Percentiles rank a stretch among this genome's conserved stretches.
Evolutionary conservation across 345 rosid species (phyloP).

Genomic region (Erysimum cheiranthoides): DNA sequence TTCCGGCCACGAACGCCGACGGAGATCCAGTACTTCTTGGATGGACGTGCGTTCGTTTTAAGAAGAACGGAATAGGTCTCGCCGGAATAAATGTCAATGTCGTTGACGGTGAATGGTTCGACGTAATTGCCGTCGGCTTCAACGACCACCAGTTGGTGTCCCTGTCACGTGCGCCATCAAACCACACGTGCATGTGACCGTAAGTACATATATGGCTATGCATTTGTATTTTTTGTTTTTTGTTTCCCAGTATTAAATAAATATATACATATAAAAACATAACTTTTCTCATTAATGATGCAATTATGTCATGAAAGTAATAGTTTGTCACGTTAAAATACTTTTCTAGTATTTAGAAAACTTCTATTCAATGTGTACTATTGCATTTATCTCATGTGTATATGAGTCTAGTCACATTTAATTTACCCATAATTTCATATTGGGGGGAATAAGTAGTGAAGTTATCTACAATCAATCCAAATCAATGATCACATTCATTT

Average conservation of each 20-base stretch:
- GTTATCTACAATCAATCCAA: no score
- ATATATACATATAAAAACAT: not conserved
- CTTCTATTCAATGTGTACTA: no score
- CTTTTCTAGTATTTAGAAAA: no score
- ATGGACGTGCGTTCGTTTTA: constrained; percentile 54
- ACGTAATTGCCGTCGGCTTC: constrained; percentile 92
- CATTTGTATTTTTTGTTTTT: not conserved
- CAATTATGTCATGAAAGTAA: not conserved
- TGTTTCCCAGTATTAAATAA: not conserved
- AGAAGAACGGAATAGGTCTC: constrained; percentile 79
- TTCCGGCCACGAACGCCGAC: constrained; percentile 67
- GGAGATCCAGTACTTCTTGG: constrained; percentile 60
- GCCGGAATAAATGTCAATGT: constrained; percentile 78
- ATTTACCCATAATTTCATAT: not conserved
- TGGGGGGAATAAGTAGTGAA: not conserved
- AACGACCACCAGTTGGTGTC: constrained; percentile 72
- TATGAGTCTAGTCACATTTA: not conserved
- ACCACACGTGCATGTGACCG: constrained; percentile 30
- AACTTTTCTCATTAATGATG: not conserved
- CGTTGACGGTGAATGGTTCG: constrained; percentile 57
- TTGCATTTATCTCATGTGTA: not conserved
- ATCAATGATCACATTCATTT: no score
- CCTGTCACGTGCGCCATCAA: constrained; percentile 45
- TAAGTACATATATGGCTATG: not conserved
- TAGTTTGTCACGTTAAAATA: not conserved